Evolutionary conservation across 192 early-diverging fungal species (phyloP).

Genomic region (Dissophora ornata): DNA sequence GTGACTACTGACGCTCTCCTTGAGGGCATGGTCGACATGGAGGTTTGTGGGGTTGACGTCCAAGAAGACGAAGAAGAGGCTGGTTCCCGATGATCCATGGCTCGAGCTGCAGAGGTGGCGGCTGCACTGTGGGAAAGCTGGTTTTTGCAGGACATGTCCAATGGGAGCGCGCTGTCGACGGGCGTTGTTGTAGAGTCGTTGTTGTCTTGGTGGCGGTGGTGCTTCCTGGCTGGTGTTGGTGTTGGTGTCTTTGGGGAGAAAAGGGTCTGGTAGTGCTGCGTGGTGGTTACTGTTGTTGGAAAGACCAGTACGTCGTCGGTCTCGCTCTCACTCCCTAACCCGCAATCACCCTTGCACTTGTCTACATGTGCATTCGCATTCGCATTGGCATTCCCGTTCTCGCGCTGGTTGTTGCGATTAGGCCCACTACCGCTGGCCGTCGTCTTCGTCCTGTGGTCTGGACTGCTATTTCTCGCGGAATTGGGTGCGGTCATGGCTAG

Average conservation of each 20-base stretch:
- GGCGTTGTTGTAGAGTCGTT: too few species aligned
- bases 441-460: neutral
- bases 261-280: neutral
- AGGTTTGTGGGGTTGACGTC: too few species aligned
- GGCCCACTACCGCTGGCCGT: neutral
- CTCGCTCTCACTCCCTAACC: neutral
- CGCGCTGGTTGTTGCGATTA: conserved; percentile 1
- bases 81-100: neutral
- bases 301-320: too few species aligned
- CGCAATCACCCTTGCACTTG: neutral
- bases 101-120: too few species aligned
- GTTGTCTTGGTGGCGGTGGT: neutral
- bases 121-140: too few species aligned
- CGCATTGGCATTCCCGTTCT: neutral
- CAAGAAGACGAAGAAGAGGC: neutral
- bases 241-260: neutral
- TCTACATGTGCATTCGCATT: neutral
- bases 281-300: too few species aligned
- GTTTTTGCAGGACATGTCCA: conserved; percentile 1
- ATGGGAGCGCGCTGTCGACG: neutral
- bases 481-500: neutral
- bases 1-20: too few species aligned
- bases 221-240: neutral
- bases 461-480: conserved; percentile 3
- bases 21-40: too few species aligned